These are phyloP conservation scores for Kuraishia piskuri DNA, from an alignment of 805 yeast species.

Conservation along the genomic window DNA sequence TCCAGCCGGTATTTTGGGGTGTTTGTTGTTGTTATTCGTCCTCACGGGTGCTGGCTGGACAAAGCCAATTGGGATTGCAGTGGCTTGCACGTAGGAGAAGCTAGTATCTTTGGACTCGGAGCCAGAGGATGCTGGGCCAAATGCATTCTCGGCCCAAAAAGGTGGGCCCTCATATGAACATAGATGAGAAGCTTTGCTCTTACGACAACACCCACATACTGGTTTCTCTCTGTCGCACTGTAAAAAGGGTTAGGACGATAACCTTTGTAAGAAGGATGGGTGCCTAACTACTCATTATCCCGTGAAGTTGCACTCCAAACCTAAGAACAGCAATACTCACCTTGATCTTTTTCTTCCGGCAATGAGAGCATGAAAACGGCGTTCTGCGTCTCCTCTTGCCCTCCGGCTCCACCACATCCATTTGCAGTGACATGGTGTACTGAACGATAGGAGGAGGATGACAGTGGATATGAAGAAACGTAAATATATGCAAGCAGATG, in stretches of 20 bases:
- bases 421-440: background rate
- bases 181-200: slow-evolving; percentile 3
- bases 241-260: background rate
- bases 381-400: slow-evolving; percentile 14
- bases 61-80: background rate
- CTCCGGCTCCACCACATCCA: background rate
- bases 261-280: too few relatives aligned
- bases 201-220: slow-evolving; percentile 11
- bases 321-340: too few relatives aligned
- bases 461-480: too few relatives aligned
- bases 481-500: too few relatives aligned
- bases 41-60: background rate
- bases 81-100: background rate
- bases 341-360: slow-evolving; percentile 15
- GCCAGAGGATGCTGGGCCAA: background rate
- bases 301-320: too few relatives aligned
- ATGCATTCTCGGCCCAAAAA: slow-evolving; percentile 2
- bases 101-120: background rate
- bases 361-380: slow-evolving; percentile 15
- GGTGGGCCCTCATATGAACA: slow-evolving; percentile 15
- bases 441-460: background rate
- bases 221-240: slow-evolving; percentile 16
- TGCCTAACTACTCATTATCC: background rate
- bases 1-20: background rate
- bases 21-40: background rate